Base-by-base conservation (phyloP, 2,329 filamentous ascomycete species). In the Phialemonium atrogriseum region DNA sequence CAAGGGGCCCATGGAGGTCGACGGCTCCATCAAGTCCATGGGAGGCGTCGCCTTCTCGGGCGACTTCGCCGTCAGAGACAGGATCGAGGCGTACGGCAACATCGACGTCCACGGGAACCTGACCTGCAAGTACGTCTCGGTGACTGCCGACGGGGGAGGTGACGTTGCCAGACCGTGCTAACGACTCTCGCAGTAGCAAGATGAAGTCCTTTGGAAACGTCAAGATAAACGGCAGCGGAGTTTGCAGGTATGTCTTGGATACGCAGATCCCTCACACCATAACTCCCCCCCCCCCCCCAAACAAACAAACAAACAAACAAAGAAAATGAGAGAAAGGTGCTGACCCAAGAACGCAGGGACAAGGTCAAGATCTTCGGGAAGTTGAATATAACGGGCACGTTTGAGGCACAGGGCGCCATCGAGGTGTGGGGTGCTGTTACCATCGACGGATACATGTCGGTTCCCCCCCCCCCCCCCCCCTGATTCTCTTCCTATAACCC, bases 151-250 rank as follows among this genome's bases (percentile, higher is more conserved):
- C 11, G 20, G 8, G 20, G 8, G 20, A 8, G 20, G 11, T 7
- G 11, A 22, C 8, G 20, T 22, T 22, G 20, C 7, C 25, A 27
- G 15, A 5, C 25, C 14, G 10, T 15, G 7, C 24, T 32, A 26
- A 37, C 21, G 13, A 19, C n/a, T 20, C 10, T 22, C 8, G 7
- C 30, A 66, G 62, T 27, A 60, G 60, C 28, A 55, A 52, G 28
- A 52, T 68, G 37, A 66, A 66, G 38, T 60, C 62, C 2, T 64
- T 64, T 29, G 64, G 62, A 6, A 66, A 66, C 39, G 60, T 68
- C 13, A 44, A 53, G 25, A 48, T 67, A 24, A 50, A 45, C 11
- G 64, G 64, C 24, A 56, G 49, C 31, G 49, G 60, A 17, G 43
- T 50, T 19, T 57, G 57, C 35, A 55, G 47, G 60, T 61, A 44